phyloP scores from a whole-genome alignment of 805 yeast genomes.

The Candida yuanshanica region DNA sequence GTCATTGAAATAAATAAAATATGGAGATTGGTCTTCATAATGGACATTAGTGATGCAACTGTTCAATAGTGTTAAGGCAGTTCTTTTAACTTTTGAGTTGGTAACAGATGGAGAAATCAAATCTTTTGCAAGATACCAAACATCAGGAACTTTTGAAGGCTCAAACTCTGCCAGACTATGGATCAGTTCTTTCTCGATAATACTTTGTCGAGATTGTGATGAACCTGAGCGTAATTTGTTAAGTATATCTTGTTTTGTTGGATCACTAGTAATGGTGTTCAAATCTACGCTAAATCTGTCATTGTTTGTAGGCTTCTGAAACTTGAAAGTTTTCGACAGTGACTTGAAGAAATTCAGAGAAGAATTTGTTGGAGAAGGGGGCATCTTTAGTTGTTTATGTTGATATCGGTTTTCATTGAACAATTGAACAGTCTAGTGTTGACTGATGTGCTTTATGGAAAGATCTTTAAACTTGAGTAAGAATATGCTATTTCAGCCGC shows the following conservation, averaged over 20 bases:
- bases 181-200: slow-evolving; percentile 43
- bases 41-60: slow-evolving; percentile 49
- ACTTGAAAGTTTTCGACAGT: slow-evolving; percentile 20
- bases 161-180: slow-evolving; percentile 45
- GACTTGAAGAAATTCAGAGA: slow-evolving; percentile 22
- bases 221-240: slow-evolving; percentile 34
- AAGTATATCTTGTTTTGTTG: slow-evolving; percentile 33
- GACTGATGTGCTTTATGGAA: too few relatives aligned
- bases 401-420: too few relatives aligned
- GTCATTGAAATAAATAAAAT: slow-evolving; percentile 55
- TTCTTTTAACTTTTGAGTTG: slow-evolving; percentile 30
- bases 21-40: slow-evolving; percentile 39
- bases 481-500: too few relatives aligned
- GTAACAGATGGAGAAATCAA: slow-evolving; percentile 36
- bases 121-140: slow-evolving; percentile 67
- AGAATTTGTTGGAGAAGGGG: slow-evolving; percentile 3
- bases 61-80: slow-evolving; percentile 46
- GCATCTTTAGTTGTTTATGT: not conserved
- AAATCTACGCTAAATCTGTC: slow-evolving; percentile 32
- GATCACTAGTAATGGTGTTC: slow-evolving; percentile 40
- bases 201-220: slow-evolving; percentile 36
- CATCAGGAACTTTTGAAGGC: slow-evolving; percentile 57
- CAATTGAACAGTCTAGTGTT: too few relatives aligned
- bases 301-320: slow-evolving; percentile 13
- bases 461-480: too few relatives aligned